Base-by-base conservation (phyloP, 495 filamentous ascomycete species). In the Hypomontagnella monticulosa region DNA sequence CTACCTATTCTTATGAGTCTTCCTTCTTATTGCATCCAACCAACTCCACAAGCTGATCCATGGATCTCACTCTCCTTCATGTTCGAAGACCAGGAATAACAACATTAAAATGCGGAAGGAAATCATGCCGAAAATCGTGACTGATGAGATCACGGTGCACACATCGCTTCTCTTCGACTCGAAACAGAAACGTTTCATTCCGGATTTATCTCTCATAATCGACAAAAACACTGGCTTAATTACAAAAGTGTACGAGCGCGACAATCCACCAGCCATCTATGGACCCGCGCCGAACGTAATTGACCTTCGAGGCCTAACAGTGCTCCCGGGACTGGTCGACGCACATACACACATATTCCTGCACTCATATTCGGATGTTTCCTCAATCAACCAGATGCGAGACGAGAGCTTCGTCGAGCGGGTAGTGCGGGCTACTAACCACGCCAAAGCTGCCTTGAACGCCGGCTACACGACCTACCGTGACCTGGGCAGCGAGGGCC, bases 381-480 rank as follows among this genome's bases (percentile, higher is more conserved):
- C 68, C 7, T 61, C 75, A 0, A 36, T 76, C 11, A 71, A 80
- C 55, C 83, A 85, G 60, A 81, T 81, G 81, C 76, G 80, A 34
- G 81, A 84, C 67, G 76, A 82, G 59, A 81, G 77, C 50, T 42
- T 79, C 44, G 75, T 83, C 9, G 82, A 85, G 42, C 72, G 81
- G 33, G 73, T 77, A 7, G 76, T 86, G 47, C 76, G 83, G 6
- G 83, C 82, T 0, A 80, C 80, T 19, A 83, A 83, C 49, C 80
- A 84, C 65, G 80, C 74, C 46, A 77, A 73, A 36, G 71, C 75
- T 14, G 83, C 80, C 2, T 63, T 86, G n/a, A 72, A 83, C 30
- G 82, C 83, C 0, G 82, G 83, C 20, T 85, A 80, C 71, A 84
- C 81, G 2, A 85, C 83, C 6, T 84, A 83, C 69, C 78, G 83